Evolutionary conservation across 2,329 filamentous ascomycete species (phyloP), one percentile per base, ranked within the genome.

Genomic region (Metarhizium guizhouense): DNA sequence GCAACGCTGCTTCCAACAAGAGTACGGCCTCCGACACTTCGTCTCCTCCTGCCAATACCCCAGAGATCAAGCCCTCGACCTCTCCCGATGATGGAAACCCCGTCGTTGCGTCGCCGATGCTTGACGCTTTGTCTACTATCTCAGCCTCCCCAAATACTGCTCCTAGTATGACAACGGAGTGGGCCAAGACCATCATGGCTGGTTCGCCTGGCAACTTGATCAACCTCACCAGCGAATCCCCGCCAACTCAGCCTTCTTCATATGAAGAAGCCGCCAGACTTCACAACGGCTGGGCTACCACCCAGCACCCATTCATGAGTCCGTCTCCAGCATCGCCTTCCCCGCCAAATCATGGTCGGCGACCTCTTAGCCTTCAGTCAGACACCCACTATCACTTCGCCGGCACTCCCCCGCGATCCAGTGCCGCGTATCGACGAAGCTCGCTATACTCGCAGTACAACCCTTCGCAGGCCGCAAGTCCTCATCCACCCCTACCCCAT

Each of bases 401-500:
- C 6, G 74, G 76, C 53, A 68, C 70, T 2, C 70, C 74, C 14
- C 67, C 72, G 10, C 70, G 70, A 20, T 61, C 72, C 4, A 58
- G 65, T 42, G 67, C 70, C 2, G 65, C 68, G 7, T 67, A 70
- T 51, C 71, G 78, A 43, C 71, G 77, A 42, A 74, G 74, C 63
- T 80, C 78, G 14, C 69, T 79, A 58, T 76, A 82, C 54, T 80
- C 80, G 7, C 76, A 78, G 51, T 74, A 76, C 56, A 43, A 4
- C 14, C 71, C 74, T 34, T 69, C 74, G 38, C 73, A 74, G 13
- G 77, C 80, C 55, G 68, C 69, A 56, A 65, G 71, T 58, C 67
- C 75, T 11, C 60, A 82, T 53, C 83, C 83, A n/a, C 86, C 87
- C 3, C 79, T 86, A 10, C 87, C 88, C 3, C 88, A 92, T 66